phyloP scores from a whole-genome alignment of 305 asterid genomes.

The Solanum chacoense region DNA sequence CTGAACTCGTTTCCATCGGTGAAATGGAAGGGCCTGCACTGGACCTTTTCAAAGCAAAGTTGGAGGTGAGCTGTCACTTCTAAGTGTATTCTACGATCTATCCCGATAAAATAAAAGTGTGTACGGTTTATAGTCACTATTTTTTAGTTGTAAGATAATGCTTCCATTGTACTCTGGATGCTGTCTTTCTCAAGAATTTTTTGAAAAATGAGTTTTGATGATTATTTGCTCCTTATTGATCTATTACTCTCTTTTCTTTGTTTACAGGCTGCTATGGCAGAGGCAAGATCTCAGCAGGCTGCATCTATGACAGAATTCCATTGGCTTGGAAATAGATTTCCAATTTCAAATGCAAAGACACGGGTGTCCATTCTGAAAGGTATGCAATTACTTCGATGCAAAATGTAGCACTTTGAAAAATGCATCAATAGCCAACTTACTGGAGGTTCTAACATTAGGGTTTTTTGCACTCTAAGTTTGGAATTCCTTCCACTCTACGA shows the following conservation, averaged over 20 bases:
- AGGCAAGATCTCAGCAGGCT: conserved; percentile 97
- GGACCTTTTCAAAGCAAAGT: conserved; percentile 85
- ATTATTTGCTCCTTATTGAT: background rate
- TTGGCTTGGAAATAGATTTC: conserved; percentile 87
- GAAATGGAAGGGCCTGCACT: conserved; percentile 97
- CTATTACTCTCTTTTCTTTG: conserved; percentile 4
- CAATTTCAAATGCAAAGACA: conserved; percentile 88
- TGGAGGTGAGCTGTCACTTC: conserved; percentile 52
- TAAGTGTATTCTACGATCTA: background rate
- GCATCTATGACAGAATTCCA: conserved; percentile 88
- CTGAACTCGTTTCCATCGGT: conserved; percentile 71
- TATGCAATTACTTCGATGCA: conserved; percentile 9
- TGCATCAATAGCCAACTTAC: background rate
- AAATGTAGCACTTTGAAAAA: background rate
- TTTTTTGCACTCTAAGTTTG: background rate
- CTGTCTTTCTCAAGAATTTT: background rate
- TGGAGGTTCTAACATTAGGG: background rate
- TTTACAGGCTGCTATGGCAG: conserved; percentile 88
- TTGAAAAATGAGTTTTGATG: background rate
- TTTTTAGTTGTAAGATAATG: background rate
- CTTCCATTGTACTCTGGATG: background rate
- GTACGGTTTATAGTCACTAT: background rate
- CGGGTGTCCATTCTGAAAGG: conserved; percentile 88
- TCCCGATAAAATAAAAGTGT: background rate
- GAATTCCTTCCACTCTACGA: background rate